phyloP scores from a whole-genome alignment of 495 filamentous ascomycete species.

The Aspergillus hancockii region DNA sequence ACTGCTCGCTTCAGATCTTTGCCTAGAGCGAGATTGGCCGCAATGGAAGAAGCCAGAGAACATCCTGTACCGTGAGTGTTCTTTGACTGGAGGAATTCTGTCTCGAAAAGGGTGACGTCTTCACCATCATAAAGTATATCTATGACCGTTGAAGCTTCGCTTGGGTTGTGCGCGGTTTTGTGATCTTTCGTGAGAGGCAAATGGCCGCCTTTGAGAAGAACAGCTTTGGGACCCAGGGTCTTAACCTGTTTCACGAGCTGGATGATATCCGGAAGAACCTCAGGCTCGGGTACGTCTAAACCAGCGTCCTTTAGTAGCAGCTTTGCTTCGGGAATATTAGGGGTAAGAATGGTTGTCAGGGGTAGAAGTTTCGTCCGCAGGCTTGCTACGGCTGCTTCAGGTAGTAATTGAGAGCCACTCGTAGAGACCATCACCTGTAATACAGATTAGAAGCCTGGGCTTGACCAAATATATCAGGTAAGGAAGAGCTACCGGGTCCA shows the following conservation, averaged over 20 bases:
- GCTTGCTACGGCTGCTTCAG: constrained; percentile 62
- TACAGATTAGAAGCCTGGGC: constrained; percentile 13
- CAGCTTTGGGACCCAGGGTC: constrained; percentile 69
- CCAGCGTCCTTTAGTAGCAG: constrained; percentile 67
- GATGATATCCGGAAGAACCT: constrained; percentile 61
- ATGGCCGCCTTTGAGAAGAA: constrained; percentile 92
- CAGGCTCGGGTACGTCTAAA: constrained; percentile 45
- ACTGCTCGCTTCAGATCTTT: constrained; percentile 64
- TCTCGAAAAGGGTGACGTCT: constrained; percentile 60
- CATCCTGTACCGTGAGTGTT: constrained; percentile 97
- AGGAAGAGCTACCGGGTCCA: constrained; percentile 71
- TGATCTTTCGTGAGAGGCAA: constrained; percentile 68
- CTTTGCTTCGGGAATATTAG: constrained; percentile 87
- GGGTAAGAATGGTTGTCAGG: constrained; percentile 77
- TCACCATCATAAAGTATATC: constrained; percentile 71
- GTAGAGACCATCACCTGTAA: constrained; percentile 90
- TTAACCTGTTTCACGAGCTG: constrained; percentile 66
- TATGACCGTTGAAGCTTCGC: constrained; percentile 65
- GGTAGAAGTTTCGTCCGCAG: constrained; percentile 72
- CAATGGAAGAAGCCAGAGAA: constrained; percentile 90
- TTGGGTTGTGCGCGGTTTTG: constrained; percentile 50
- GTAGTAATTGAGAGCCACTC: constrained; percentile 74
- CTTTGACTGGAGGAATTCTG: constrained; percentile 63
- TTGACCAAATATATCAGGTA: neutral
- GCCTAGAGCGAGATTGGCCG: constrained; percentile 77